Conservation (phyloP, 2,329 filamentous ascomycete genomes). For the Annulohypoxylon truncatum region DNA sequence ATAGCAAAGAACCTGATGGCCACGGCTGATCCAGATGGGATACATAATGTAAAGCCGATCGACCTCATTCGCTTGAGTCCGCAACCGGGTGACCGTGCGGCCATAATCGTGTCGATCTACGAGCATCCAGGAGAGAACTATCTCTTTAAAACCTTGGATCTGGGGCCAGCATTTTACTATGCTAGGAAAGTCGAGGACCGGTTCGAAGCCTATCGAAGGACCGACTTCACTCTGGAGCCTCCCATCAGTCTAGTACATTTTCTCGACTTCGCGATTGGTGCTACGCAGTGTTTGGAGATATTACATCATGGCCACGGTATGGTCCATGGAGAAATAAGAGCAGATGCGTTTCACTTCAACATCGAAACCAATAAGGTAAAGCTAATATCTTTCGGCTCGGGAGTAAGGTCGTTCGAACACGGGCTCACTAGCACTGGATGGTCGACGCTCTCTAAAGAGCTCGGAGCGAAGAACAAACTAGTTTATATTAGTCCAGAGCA, state of each 20-base stretch:
- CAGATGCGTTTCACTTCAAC: constrained; percentile 91
- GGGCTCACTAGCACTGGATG: constrained; percentile 87
- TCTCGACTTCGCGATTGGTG: constrained; percentile 90
- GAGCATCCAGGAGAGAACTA: constrained; percentile 81
- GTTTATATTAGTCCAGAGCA: constrained; percentile 95
- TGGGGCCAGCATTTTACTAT: constrained; percentile 80
- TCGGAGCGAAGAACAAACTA: constrained; percentile 88
- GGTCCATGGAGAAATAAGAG: constrained; percentile 90
- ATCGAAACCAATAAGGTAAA: constrained; percentile 76
- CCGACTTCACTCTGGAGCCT: constrained; percentile 62
- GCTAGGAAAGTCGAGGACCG: constrained; percentile 64
- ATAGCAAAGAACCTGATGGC: constrained; percentile 79
- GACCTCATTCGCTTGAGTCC: constrained; percentile 80
- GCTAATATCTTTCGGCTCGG: constrained; percentile 86
- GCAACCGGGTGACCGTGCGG: constrained; percentile 73
- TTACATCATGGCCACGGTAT: constrained; percentile 89
- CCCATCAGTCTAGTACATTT: constrained; percentile 80
- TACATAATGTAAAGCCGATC: constrained; percentile 83
- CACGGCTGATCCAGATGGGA: constrained; percentile 76
- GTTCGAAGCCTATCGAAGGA: constrained; percentile 58
- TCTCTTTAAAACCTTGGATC: constrained; percentile 75
- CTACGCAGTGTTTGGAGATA: constrained; percentile 85
- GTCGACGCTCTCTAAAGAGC: constrained; percentile 83
- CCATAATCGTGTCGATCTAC: constrained; percentile 84
- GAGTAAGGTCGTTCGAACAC: constrained; percentile 88